A percentile compares a stretch with the other conserved stretches of the same genome.
phyloP scores from a whole-genome alignment of 2,329 filamentous ascomycete genomes.

The Periconia macrospinosa region DNA sequence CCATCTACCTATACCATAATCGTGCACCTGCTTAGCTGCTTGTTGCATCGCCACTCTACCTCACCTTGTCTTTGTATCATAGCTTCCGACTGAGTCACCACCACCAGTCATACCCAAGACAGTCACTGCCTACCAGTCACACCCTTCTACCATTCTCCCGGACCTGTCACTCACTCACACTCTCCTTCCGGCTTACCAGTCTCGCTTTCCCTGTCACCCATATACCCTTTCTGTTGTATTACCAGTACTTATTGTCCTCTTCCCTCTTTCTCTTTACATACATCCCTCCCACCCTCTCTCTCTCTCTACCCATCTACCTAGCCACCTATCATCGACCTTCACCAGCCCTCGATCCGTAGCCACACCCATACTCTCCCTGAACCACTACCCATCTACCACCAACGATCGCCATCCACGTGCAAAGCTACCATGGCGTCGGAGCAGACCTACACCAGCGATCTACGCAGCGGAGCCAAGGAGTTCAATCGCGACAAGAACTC shows the following conservation, averaged over 20 bases:
- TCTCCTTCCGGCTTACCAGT: constrained; percentile 8
- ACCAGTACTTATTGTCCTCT: neutral
- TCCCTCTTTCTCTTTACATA: constrained; percentile 15
- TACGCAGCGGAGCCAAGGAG: constrained; percentile 57
- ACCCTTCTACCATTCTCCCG: constrained; percentile 22
- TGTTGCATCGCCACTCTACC: constrained; percentile 29
- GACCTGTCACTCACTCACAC: constrained; percentile 33
- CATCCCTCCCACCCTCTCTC: constrained; percentile 8
- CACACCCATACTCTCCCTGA: constrained; percentile 10
- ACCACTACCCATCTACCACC: constrained; percentile 7
- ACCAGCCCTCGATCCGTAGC: constrained; percentile 6
- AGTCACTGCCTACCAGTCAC: constrained; percentile 33
- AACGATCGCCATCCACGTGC: constrained; percentile 9
- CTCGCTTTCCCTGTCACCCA: neutral
- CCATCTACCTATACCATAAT: constrained; percentile 8
- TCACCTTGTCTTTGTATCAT: constrained; percentile 5
- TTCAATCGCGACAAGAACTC: constrained; percentile 54
- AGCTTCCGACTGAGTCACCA: constrained; percentile 35
- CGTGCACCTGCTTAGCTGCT: constrained; percentile 10
- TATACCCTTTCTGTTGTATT: neutral
- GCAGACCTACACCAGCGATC: constrained; percentile 54
- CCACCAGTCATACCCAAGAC: constrained; percentile 38
- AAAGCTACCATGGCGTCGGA: constrained; percentile 47
- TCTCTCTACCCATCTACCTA: constrained; percentile 16
- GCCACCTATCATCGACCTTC: constrained; percentile 3